Conservation (phyloP, 345 rosid species). For the Salix suchowensis region DNA sequence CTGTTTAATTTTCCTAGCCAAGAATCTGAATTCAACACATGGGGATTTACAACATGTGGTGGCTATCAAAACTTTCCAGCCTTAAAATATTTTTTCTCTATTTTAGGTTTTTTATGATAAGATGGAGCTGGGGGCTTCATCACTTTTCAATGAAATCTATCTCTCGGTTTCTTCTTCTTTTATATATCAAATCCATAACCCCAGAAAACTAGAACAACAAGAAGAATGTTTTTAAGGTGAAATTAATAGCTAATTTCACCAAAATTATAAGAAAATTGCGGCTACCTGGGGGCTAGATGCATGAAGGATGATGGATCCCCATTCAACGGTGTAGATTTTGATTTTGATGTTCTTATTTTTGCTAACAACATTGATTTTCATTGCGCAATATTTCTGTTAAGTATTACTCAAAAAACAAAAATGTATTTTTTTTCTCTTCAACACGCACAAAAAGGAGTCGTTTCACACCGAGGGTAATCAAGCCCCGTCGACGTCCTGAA, state of each 20-base stretch:
- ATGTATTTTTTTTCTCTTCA: background rate
- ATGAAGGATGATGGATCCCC: conserved; percentile 5
- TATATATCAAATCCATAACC: background rate
- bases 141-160: conserved; percentile 4
- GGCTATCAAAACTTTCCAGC: conserved; percentile 13
- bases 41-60: conserved; percentile 27
- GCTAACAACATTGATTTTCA: background rate
- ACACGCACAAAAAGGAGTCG: background rate
- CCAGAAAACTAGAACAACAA: background rate
- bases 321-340: background rate
- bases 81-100: background rate
- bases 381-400: too few species aligned
- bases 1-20: conserved; percentile 14
- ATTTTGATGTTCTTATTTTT: background rate
- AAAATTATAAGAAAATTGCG: background rate
- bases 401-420: background rate
- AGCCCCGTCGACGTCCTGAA: background rate
- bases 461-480: background rate
- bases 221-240: too few species aligned
- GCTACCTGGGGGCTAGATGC: background rate
- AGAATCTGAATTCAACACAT: conserved; percentile 31
- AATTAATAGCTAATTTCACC: background rate
- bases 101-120: background rate
- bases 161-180: background rate
- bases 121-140: conserved; percentile 12